Base-by-base conservation (phyloP, 1,284 basidiomycete genomes). In the Rhizopogon parksii region DNA sequence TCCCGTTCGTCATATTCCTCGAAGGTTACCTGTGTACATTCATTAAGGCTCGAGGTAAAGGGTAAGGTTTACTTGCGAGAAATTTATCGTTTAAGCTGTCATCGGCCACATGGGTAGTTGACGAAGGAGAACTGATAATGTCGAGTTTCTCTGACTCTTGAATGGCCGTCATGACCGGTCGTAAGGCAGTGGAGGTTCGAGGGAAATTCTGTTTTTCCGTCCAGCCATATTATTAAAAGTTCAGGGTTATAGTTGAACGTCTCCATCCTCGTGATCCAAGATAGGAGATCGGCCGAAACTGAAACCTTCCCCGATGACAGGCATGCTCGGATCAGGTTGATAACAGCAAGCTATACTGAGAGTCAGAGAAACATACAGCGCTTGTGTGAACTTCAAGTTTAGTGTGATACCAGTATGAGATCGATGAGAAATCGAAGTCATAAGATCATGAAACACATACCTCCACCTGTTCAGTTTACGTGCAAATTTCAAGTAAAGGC, bases 21-120 rank as follows among this genome's bases (percentile, higher is more conserved):
- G 54, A 78, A 82, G 45, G 79, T 77, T 45, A 81, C 75, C 78
- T 72, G 51, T 19, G 15, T 6, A 30, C 21, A 15, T 36, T n/a
- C 32, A 37, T 36, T 25, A 15, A 17, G 46, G 14, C 9, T 21
- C 7, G 15, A 25, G 34, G 21, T 6, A 30, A 9, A 19, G 17
- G 1, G 6, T 12, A 27, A 8, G 21, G 11, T 4, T 6, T 27
- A 50, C 49, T 37, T 48, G 21, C 49, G 6, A 50, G 24, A 17
- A 50, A 36, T 27, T 35, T 21, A 25, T 50, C 47, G n/a, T n/a
- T 17, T 8, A 3, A 30, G 27, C 30, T 24, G 21, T 24, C 21
- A 24, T 24, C 30, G n/a, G n/a, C 32, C 21, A 48, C 19, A 47
- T 19, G 48, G 17, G 9, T 32, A n/a, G 14, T 50, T 30, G 24